A percentile compares a stretch with the other conserved stretches of the same genome.
Evolutionary conservation across 495 filamentous ascomycete species (phyloP).

Genomic region (Beverwykella pulmonaria): DNA sequence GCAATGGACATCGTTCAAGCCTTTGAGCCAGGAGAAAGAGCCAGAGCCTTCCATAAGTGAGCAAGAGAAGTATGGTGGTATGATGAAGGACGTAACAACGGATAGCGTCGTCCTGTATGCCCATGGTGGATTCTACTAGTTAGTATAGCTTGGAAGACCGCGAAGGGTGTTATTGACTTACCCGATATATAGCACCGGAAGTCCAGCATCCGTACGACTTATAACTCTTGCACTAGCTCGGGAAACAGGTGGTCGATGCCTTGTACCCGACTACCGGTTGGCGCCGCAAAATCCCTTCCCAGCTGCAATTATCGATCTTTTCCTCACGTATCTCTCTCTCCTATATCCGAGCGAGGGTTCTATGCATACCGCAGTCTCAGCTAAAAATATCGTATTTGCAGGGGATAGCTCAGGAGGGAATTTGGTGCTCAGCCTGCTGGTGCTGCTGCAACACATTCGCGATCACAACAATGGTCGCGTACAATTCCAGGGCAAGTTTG

Average conservation of each 20-base stretch:
- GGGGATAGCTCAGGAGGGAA: slow-evolving; percentile 18
- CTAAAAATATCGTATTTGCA: slow-evolving; percentile 8
- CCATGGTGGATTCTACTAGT: too few species aligned
- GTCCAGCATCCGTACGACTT: background rate
- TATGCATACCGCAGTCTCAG: background rate
- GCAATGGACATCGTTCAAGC: background rate
- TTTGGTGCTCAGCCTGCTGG: background rate
- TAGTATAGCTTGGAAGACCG: too few species aligned
- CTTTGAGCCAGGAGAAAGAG: background rate
- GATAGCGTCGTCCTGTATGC: too few species aligned
- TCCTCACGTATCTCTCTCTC: slow-evolving; percentile 17
- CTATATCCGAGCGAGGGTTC: slow-evolving; percentile 19
- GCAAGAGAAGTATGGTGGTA: slow-evolving; percentile 8
- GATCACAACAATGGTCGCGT: background rate
- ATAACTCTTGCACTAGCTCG: background rate
- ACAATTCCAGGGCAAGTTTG: slow-evolving; percentile 5
- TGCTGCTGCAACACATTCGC: background rate
- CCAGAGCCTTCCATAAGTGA: slow-evolving; percentile 3
- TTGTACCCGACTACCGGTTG: slow-evolving; percentile 13
- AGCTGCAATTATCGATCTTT: slow-evolving; percentile 7
- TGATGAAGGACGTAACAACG: slow-evolving; percentile 2
- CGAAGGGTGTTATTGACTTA: too few species aligned
- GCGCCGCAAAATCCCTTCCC: slow-evolving; percentile 26
- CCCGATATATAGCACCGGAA: too few species aligned
- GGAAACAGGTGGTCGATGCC: slow-evolving; percentile 13